A percentile compares a stretch with the other conserved stretches of the same genome.
phyloP scores from a whole-genome alignment of 768 basidiomycete genomes.

The Termitomyces heimii region DNA sequence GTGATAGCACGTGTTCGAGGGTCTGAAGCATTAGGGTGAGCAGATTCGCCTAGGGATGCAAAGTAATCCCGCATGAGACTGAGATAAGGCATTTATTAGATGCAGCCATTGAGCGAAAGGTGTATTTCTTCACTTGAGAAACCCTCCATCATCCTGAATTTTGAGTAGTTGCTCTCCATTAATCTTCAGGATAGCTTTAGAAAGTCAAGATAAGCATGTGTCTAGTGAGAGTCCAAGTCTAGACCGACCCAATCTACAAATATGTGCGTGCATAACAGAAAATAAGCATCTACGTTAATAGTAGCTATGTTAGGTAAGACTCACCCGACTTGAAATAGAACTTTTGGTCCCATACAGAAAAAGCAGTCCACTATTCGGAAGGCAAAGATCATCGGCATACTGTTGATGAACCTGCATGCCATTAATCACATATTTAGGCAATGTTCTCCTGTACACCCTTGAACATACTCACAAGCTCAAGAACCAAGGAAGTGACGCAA shows the following conservation, averaged over 20 bases:
- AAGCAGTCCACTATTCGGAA: slow-evolving; percentile 98
- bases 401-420: slow-evolving; percentile 71
- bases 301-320: slow-evolving; percentile 18
- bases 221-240: slow-evolving; percentile 33
- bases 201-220: slow-evolving; percentile 10
- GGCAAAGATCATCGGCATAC: slow-evolving; percentile 96
- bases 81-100: background rate
- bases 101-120: background rate
- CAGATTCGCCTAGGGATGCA: slow-evolving; percentile 86
- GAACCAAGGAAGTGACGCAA: slow-evolving; percentile 98
- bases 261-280: background rate
- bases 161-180: slow-evolving; percentile 90
- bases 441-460: background rate
- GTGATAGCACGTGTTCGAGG: slow-evolving; percentile 91
- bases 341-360: slow-evolving; percentile 98
- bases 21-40: slow-evolving; percentile 84
- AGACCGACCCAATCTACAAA: slow-evolving; percentile 29
- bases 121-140: slow-evolving; percentile 67
- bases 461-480: slow-evolving; percentile 72
- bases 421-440: background rate
- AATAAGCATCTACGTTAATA: slow-evolving; percentile 7
- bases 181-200: slow-evolving; percentile 91
- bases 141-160: slow-evolving; percentile 95
- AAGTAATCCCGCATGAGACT: slow-evolving; percentile 95
- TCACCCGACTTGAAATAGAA: slow-evolving; percentile 97